Percentiles rank a stretch among this genome's conserved stretches.
Conservation (phyloP, 129 eudicot genomes). For the Flaveria sonorensis region DNA sequence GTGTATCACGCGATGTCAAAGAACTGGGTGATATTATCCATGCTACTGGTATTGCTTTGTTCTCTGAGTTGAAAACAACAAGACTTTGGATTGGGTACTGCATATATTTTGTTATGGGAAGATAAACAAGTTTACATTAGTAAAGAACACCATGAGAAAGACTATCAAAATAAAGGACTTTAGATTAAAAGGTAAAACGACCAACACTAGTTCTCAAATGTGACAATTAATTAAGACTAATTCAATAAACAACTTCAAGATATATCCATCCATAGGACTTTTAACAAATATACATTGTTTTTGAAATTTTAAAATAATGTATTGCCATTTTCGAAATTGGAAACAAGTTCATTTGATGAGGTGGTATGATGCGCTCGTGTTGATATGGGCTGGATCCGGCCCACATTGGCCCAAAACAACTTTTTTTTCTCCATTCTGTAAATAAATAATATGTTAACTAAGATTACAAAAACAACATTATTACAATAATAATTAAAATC, state of each 20-base stretch:
- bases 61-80: slow-evolving; percentile 90
- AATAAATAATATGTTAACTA: too few species aligned
- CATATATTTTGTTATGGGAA: slow-evolving; percentile 18
- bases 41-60: slow-evolving; percentile 96
- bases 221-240: neutral
- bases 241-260: slow-evolving; percentile 6
- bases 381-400: too few species aligned
- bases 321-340: too few species aligned
- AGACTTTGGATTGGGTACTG: slow-evolving; percentile 87
- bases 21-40: slow-evolving; percentile 78
- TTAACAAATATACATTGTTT: neutral
- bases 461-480: too few species aligned
- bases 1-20: slow-evolving; percentile 42
- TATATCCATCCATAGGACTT: neutral
- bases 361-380: too few species aligned
- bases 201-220: neutral
- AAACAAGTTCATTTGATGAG: too few species aligned
- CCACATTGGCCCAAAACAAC: slow-evolving; percentile 12
- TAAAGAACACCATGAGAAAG: slow-evolving; percentile 11
- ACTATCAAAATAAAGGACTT: neutral
- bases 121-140: neutral
- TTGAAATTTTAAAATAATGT: too few species aligned
- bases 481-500: too few species aligned
- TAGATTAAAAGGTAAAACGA: neutral
- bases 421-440: too few species aligned